Base-by-base conservation (phyloP, 2,329 filamentous ascomycete species). In the Ascocoryne sarcoides region DNA sequence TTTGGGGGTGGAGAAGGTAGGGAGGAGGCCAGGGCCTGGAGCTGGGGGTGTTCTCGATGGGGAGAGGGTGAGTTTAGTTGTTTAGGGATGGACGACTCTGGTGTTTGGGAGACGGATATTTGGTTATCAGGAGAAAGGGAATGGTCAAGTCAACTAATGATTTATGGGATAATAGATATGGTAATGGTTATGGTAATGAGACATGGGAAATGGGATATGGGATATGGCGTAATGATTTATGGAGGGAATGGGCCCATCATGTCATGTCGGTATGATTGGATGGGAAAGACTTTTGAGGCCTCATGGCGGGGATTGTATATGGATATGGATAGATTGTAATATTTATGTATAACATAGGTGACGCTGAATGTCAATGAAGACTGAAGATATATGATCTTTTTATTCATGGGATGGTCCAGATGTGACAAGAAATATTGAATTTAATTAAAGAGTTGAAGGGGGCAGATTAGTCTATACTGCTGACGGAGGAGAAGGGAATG, bases 1-100 rank as follows among this genome's bases (percentile, higher is more conserved):
- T 31, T 32, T 58, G 4, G 57, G 56, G 2, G 45, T 60, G 10
- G 56, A 59, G 40, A 48, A 51, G 18, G 10, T 58, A n/a, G 56
- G 53, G 35, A 43, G 51, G 17, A 50, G 40, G 19, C 17, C 20
- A 26, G 32, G 32, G 15, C 15, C 17, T 14, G 38, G 38, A 14
- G 38, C 19, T 29, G 38, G 31, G 7, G 19, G 7, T 26, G 23
- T n/a, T n/a, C n/a, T n/a, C n/a, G 23, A 26, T 7, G 23, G 12
- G 12, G 23, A 26, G 7, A 12, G 23, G 12, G 23, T 12, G 12
- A 26, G 7, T 7, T 12, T 26, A 26, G 23, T 7, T 7, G 23
- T 26, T 26, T 12, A 12, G 7, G 7, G 23, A 12, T 26, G 7
- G 23, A 7, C 7, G 7, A 26, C 7, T 26, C 12, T 26, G 23